phyloP scores from a whole-genome alignment of 2,329 filamentous ascomycete genomes.

The Sarocladium oryzae region DNA sequence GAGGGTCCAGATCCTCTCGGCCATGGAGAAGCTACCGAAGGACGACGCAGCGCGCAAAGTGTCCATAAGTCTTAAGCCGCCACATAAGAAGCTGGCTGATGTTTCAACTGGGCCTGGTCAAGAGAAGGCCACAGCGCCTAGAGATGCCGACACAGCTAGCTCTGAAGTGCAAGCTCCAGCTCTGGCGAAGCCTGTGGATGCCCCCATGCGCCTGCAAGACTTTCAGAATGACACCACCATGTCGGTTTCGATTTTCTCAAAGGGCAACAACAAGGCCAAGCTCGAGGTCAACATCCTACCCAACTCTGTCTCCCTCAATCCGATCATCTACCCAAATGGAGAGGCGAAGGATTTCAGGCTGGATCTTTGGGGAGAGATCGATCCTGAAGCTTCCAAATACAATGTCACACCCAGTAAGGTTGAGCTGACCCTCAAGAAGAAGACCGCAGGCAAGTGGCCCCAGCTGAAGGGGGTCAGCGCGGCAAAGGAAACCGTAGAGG shows the following conservation, averaged over 20 bases:
- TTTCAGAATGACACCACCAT: conserved; percentile 29
- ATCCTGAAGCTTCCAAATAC: conserved; percentile 52
- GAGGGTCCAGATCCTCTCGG: conserved; percentile 40
- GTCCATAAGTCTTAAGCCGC: conserved; percentile 26
- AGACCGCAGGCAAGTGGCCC: conserved; percentile 62
- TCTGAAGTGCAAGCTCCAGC: not conserved
- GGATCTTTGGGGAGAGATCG: conserved; percentile 59
- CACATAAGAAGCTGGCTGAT: conserved; percentile 22
- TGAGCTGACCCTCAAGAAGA: conserved; percentile 68
- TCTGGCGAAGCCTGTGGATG: conserved; percentile 15
- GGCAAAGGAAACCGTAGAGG: not conserved
- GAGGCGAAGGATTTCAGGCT: conserved; percentile 58
- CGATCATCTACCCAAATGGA: conserved; percentile 32
- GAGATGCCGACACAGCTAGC: not conserved
- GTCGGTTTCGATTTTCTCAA: conserved; percentile 35
- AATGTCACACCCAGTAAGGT: conserved; percentile 71
- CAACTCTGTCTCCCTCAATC: conserved; percentile 20
- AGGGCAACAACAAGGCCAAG: conserved; percentile 32
- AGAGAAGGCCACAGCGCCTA: not conserved
- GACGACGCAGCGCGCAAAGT: conserved; percentile 42
- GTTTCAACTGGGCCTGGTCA: conserved; percentile 10
- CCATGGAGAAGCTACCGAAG: conserved; percentile 36
- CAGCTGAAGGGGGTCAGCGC: conserved; percentile 15
- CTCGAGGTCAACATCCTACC: conserved; percentile 30
- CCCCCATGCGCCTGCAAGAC: conserved; percentile 24